A percentile compares a stretch with the other conserved stretches of the same genome.
Conservation (phyloP, 371 early-diverging fungal genomes). For the Saksenaea oblongispora region DNA sequence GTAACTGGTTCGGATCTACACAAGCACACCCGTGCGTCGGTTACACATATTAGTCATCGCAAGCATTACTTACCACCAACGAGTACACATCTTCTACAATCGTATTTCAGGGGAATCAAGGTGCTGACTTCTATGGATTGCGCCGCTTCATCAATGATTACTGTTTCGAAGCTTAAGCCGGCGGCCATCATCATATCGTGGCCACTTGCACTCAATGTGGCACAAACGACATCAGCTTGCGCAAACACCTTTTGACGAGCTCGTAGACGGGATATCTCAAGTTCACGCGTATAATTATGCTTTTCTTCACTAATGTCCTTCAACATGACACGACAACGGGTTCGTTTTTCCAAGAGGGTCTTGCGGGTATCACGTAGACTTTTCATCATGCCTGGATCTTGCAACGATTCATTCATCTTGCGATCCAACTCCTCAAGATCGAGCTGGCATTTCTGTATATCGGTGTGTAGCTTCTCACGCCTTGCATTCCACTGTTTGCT, state of each 20-base stretch:
- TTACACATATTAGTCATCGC: background rate
- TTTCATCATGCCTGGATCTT: conserved; percentile 29
- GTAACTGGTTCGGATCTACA: conserved; percentile 94
- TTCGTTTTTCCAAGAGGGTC: conserved; percentile 27
- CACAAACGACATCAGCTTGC: conserved; percentile 75
- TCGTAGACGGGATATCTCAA: conserved; percentile 55
- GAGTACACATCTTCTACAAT: conserved; percentile 81
- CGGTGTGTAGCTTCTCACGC: conserved; percentile 29
- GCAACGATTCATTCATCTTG: conserved; percentile 35
- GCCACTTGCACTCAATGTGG: conserved; percentile 87
- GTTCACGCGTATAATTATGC: conserved; percentile 41
- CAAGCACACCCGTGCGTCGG: background rate
- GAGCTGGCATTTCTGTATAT: conserved; percentile 43
- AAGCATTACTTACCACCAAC: conserved; percentile 76
- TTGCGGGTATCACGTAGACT: conserved; percentile 33
- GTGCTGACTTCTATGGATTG: conserved; percentile 93
- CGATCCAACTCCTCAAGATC: conserved; percentile 58
- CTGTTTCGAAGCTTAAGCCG: conserved; percentile 70
- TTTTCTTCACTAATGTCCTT: conserved; percentile 47
- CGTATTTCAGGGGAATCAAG: conserved; percentile 90
- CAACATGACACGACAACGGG: conserved; percentile 37
- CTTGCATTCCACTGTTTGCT: conserved; percentile 24
- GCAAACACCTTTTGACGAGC: conserved; percentile 71
- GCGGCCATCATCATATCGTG: conserved; percentile 77
- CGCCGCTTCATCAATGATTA: conserved; percentile 98